Conservation (phyloP, 352 stramenopile genomes). For the Pilasporangium apinafurcum region DNA sequence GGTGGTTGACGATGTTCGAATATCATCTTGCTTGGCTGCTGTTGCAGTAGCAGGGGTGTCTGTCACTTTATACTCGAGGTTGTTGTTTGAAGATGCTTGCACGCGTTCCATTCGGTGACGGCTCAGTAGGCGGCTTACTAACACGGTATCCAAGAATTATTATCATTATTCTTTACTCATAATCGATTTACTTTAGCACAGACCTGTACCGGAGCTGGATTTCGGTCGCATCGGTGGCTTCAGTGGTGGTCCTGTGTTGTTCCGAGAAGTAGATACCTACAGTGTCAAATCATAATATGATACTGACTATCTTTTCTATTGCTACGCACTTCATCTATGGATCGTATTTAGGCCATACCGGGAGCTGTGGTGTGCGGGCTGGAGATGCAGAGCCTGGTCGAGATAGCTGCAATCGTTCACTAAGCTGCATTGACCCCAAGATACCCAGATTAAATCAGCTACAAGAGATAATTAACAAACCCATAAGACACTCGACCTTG, state of each 20-base stretch:
- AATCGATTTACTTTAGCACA: too few relatives aligned
- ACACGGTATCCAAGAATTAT: too few relatives aligned
- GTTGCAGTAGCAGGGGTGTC: background rate
- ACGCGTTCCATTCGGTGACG: slow-evolving; percentile 28
- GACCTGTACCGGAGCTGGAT: slow-evolving; percentile 15
- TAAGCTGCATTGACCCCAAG: slow-evolving; percentile 24
- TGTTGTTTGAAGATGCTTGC: slow-evolving; percentile 12
- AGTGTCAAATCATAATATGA: background rate
- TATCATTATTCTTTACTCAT: slow-evolving; percentile 3
- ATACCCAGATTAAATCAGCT: background rate
- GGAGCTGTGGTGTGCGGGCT: background rate
- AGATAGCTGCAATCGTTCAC: slow-evolving; percentile 34
- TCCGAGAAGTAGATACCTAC: too few relatives aligned
- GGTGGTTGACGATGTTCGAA: background rate
- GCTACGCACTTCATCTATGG: too few relatives aligned
- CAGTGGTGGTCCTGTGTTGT: background rate
- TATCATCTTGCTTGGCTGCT: slow-evolving; percentile 7
- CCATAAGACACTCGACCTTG: background rate
- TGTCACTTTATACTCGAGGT: too few relatives aligned
- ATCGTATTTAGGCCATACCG: too few relatives aligned
- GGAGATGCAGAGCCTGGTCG: slow-evolving; percentile 18
- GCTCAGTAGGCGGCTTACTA: too few relatives aligned
- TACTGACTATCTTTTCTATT: too few relatives aligned
- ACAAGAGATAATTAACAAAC: background rate
- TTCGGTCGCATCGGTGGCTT: slow-evolving; percentile 38